A percentile compares a stretch with the other conserved stretches of the same genome.
Evolutionary conservation across 306 rosid genomes (phyloP).

Genomic region (Lupinus albus): DNA sequence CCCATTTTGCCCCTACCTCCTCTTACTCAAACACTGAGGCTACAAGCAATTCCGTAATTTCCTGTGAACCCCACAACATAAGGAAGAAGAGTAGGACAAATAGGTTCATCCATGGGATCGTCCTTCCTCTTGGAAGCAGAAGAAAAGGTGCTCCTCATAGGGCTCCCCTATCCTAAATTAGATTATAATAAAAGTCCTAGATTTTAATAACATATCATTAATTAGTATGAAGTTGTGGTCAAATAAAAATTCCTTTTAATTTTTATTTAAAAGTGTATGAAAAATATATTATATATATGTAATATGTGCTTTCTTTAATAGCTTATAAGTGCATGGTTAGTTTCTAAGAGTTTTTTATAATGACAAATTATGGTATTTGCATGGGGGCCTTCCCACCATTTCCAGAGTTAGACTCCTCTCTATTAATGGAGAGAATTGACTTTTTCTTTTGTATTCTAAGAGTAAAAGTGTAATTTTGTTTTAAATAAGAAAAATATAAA

Average conservation of each 20-base stretch:
- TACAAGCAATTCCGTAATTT: slow-evolving; percentile 57
- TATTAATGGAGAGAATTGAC: no score
- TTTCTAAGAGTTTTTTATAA: no score
- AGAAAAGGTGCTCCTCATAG: slow-evolving; percentile 98
- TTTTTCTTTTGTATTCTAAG: no score
- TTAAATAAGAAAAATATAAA: no score
- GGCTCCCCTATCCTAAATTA: slow-evolving; percentile 74
- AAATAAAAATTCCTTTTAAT: slow-evolving; percentile 32
- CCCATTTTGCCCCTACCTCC: slow-evolving; percentile 55
- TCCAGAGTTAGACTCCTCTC: no score
- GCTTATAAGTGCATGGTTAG: no score
- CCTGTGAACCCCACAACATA: slow-evolving; percentile 45
- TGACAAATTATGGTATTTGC: no score
- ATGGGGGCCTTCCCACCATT: no score
- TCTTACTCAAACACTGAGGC: slow-evolving; percentile 69
- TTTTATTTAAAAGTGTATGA: background rate
- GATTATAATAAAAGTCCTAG: background rate
- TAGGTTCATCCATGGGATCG: slow-evolving; percentile 65
- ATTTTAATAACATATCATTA: slow-evolving; percentile 22
- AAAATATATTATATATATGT: background rate
- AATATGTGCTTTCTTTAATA: slow-evolving; percentile 31
- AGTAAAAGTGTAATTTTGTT: no score
- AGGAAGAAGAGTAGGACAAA: slow-evolving; percentile 46
- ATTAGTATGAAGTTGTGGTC: slow-evolving; percentile 20
- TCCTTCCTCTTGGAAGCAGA: slow-evolving; percentile 72